Conservation (phyloP, 2,329 filamentous ascomycete genomes). For the Ophiocordyceps unilateralis region DNA sequence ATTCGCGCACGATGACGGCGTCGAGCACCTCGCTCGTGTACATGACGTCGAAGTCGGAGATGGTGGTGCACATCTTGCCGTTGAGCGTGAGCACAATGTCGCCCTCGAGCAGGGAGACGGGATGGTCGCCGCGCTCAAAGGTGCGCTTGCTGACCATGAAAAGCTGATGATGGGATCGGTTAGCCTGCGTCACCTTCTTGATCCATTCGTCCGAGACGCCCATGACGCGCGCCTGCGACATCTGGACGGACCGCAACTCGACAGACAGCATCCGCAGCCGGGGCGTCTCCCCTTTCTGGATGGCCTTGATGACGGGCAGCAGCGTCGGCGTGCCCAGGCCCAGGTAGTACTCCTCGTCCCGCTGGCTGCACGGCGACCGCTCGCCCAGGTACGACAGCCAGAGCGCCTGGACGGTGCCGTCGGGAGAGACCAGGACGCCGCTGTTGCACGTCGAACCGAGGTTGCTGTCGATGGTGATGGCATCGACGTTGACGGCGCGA, state of each 20-base stretch:
- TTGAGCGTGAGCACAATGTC: conserved; percentile 88
- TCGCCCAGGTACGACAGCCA: conserved; percentile 97
- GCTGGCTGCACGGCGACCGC: conserved; percentile 56
- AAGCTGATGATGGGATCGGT: conserved; percentile 83
- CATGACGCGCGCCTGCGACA: conserved; percentile 95
- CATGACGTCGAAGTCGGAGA: conserved; percentile 90
- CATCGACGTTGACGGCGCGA: conserved; percentile 86
- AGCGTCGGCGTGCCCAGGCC: conserved; percentile 79
- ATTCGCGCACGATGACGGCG: conserved; percentile 72
- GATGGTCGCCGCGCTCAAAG: conserved; percentile 35
- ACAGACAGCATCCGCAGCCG: conserved; percentile 82
- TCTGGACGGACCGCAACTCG: conserved; percentile 87
- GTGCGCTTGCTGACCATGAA: conserved; percentile 96
- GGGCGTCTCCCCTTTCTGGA: conserved; percentile 63
- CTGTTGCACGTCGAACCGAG: conserved; percentile 84
- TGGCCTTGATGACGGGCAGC: conserved; percentile 72
- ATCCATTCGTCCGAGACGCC: conserved; percentile 95
- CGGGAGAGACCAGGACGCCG: conserved; percentile 75
- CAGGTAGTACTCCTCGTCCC: conserved; percentile 93
- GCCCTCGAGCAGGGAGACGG: conserved; percentile 58
- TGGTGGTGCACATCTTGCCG: conserved; percentile 78
- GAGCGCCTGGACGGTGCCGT: conserved; percentile 83
- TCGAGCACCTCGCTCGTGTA: conserved; percentile 74
- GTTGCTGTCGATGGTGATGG: conserved; percentile 90
- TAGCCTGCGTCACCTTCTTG: conserved; percentile 69